A percentile compares a stretch with the other conserved stretches of the same genome.
phyloP scores from a whole-genome alignment of 352 stramenopile genomes.

The Pythium brachiatum region DNA sequence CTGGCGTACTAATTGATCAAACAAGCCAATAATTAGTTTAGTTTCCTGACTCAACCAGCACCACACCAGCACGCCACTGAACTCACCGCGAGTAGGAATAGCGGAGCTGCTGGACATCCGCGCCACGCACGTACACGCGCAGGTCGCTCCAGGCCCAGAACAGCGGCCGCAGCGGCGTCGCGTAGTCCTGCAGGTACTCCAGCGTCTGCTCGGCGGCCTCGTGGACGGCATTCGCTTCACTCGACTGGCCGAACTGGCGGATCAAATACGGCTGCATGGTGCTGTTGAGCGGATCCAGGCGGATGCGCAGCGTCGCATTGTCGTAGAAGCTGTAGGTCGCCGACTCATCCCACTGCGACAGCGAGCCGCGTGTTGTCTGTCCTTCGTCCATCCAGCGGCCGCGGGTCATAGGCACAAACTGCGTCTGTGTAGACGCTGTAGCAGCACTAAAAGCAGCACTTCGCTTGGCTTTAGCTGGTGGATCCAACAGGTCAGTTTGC shows the following conservation, averaged over 20 bases:
- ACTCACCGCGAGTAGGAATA: slow-evolving; percentile 54
- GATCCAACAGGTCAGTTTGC: background rate
- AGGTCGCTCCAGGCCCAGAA: slow-evolving; percentile 83
- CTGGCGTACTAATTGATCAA: slow-evolving; percentile 36
- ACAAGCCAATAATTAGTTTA: slow-evolving; percentile 1
- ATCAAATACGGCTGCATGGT: slow-evolving; percentile 65
- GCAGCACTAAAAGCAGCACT: background rate
- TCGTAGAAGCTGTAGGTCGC: slow-evolving; percentile 77
- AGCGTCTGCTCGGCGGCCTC: slow-evolving; percentile 48
- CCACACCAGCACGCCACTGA: background rate
- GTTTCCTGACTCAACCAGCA: background rate
- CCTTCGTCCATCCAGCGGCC: slow-evolving; percentile 70
- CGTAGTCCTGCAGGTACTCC: slow-evolving; percentile 46
- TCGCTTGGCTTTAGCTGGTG: slow-evolving; percentile 6
- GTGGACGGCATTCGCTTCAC: slow-evolving; percentile 54
- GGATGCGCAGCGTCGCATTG: slow-evolving; percentile 69
- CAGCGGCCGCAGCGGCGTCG: slow-evolving; percentile 57
- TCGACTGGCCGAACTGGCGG: slow-evolving; percentile 58
- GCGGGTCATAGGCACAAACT: slow-evolving; percentile 10
- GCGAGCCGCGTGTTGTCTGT: slow-evolving; percentile 9
- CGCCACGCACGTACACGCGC: slow-evolving; percentile 52
- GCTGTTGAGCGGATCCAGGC: slow-evolving; percentile 73
- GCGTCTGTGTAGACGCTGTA: background rate
- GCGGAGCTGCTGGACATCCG: slow-evolving; percentile 45
- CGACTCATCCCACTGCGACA: slow-evolving; percentile 59